These are phyloP conservation scores for Onygena corvina DNA, from an alignment of 2,329 filamentous ascomycete genomes.

Conservation along the genomic window DNA sequence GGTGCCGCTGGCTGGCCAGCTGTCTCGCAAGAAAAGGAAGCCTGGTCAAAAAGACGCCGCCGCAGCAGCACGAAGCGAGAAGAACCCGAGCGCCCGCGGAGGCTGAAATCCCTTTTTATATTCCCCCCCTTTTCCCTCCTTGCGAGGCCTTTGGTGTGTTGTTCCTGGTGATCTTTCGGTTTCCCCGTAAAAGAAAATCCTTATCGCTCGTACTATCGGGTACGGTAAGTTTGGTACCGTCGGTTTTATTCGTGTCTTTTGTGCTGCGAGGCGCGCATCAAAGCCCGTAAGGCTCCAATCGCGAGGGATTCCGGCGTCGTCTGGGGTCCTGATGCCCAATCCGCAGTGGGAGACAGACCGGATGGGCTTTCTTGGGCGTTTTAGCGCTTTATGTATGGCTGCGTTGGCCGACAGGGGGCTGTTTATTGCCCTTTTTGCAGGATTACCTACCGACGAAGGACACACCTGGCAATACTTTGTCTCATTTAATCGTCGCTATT, in stretches of 20 bases:
- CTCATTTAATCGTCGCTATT: no score
- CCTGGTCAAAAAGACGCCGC: no score
- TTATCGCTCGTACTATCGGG: constrained; percentile 2
- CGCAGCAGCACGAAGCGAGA: no score
- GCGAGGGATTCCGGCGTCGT: background rate
- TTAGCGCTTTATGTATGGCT: constrained; percentile 1
- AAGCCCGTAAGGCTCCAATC: background rate
- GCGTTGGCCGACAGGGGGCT: background rate
- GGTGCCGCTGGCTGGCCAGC: no score
- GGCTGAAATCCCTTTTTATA: background rate
- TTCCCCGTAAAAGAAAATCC: background rate
- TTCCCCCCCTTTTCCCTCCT: background rate
- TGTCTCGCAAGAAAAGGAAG: no score
- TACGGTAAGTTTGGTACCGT: background rate
- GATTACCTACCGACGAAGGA: no score
- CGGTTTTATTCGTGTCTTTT: background rate
- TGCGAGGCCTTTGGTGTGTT: no score
- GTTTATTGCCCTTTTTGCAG: background rate
- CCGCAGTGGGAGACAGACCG: background rate
- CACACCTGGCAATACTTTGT: no score
- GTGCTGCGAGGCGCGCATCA: background rate
- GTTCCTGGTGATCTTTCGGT: background rate
- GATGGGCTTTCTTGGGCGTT: background rate
- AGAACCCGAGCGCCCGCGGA: no score
- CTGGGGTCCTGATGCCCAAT: constrained; percentile 1